Evolutionary conservation across 495 filamentous ascomycete species (phyloP), one percentile per base, ranked within the genome.

Genomic region (Lophiostoma macrostomum): DNA sequence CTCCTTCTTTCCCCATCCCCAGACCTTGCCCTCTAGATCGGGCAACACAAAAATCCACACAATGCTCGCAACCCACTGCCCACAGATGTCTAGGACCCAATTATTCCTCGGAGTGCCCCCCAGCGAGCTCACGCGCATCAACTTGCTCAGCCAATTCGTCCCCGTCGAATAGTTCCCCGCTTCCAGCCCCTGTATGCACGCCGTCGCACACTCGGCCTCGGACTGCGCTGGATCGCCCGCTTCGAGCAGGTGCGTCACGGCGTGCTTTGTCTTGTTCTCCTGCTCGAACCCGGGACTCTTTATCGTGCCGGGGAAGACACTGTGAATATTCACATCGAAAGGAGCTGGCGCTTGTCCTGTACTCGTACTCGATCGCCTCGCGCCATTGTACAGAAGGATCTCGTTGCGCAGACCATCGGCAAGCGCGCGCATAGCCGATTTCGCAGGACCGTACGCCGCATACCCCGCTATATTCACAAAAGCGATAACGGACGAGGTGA

Each of bases 231-330:
- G 83, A 69, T 98, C 93, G 23, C 73, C 75, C 60, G 89, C 83
- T 71, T 98, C 93, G 51, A 98, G 67, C 44, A 85, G 78, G 60
- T 82, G 76, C 13, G 93, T 96, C 38, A 96, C 72, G 4, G 72
- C 81, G 8, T 90, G 93, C 71, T 96, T 98, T 7, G 78, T 79
- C 67, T 69, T 59, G 63, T 96, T 85, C 70, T 98, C 93, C 24
- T 80, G 73, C 54, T 86, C 89, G 46, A 82, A 77, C 0, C 90
- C 90, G 0, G 90, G 82, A 22, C 77, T 79, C 19, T 76, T 74
- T 56, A 98, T 97, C 0, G 86, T 87, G 51, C 81, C 91, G 0
- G 93, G 93, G 67, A 85, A 91, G 18, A 96, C 81, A 13, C 85
- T 81, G 63, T 95, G 90, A 22, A 95, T 80, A 50, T 84, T 80